Evolutionary conservation across 495 filamentous ascomycete species (phyloP), one percentile per base, ranked within the genome.

Genomic region (Haplographium delicatum): DNA sequence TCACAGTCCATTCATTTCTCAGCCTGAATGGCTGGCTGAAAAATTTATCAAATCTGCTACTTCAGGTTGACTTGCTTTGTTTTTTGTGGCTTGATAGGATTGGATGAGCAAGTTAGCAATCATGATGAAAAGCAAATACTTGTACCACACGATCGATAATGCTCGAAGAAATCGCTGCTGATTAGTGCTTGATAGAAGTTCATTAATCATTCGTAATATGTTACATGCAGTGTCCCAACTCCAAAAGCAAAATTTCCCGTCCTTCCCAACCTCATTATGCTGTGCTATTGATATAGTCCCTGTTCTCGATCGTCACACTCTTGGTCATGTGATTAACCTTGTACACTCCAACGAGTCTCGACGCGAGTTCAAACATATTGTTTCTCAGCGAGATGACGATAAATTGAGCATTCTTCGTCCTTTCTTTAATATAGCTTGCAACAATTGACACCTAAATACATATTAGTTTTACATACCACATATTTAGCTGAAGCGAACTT

Each of bases 321-420:
- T 95, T 95, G 34, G 89, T 95, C 93, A 97, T 98, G 68, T 98
- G 93, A 69, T 96, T 97, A 63, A 98, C 93, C 71, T 98, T 98
- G 69, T 98, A 98, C 39, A 98, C 91, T 40, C 93, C 93, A 5
- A 98, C 89, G 30, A 98, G 76, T 42, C 93, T 76, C 37, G 90
- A 81, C 15, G 93, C 94, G 47, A 98, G 82, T 73, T 98, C 93
- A 70, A 98, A 98, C 93, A 98, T 98, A 72, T 98, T 98, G 70
- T 98, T 98, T 61, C 93, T 77, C 59, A 98, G 72, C 11, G 91
- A 96, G 59, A 98, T 98, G 57, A 98, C 93, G 59, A 98, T 93
- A 67, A 98, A 98, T 62, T 98, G 93, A 0, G 93, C 93, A 65
- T 98, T 97, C 78, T 97, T 97, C 45, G 93, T 98, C 40, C 93